Evolutionary conservation across 176 grass and related monocot species (phyloP).

Genomic region (Themeda triandra): DNA sequence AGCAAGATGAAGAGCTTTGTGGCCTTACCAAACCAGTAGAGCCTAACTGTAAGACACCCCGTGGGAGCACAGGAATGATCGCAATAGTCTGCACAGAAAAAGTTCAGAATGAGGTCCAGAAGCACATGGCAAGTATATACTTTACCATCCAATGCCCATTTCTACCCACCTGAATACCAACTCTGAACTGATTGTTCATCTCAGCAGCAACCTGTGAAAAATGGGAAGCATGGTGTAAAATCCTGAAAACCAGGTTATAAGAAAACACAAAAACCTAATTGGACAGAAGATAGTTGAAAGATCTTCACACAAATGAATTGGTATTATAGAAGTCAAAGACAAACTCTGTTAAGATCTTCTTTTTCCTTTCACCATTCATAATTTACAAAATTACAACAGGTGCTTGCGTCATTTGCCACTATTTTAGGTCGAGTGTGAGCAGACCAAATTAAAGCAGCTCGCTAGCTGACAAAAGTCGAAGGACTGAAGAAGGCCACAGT

Average conservation of each 20-base stretch:
- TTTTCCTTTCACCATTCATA: not conserved
- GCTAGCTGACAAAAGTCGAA: constrained; percentile 27
- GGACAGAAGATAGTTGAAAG: not conserved
- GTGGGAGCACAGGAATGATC: constrained; percentile 73
- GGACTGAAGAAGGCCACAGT: constrained; percentile 24
- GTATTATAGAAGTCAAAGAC: not conserved
- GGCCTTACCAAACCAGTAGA: constrained; percentile 58
- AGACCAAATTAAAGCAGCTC: constrained; percentile 22
- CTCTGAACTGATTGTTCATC: constrained; percentile 53
- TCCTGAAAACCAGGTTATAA: not conserved
- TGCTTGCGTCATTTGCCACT: constrained; percentile 6
- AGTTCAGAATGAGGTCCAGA: constrained; percentile 26
- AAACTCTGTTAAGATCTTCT: not conserved
- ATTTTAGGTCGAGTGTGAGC: not conserved
- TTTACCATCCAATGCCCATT: constrained; percentile 13
- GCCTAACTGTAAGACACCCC: constrained; percentile 71
- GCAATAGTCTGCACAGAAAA: constrained; percentile 62
- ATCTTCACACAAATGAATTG: not conserved
- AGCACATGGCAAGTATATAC: not conserved
- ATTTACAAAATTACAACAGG: not conserved
- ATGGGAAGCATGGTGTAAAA: constrained; percentile 15
- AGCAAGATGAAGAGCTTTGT: constrained; percentile 9
- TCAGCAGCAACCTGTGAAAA: constrained; percentile 50
- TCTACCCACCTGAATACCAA: constrained; percentile 63
- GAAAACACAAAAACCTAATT: not conserved